Conservation (phyloP, 768 basidiomycete species). For the Trametes maxima region DNA sequence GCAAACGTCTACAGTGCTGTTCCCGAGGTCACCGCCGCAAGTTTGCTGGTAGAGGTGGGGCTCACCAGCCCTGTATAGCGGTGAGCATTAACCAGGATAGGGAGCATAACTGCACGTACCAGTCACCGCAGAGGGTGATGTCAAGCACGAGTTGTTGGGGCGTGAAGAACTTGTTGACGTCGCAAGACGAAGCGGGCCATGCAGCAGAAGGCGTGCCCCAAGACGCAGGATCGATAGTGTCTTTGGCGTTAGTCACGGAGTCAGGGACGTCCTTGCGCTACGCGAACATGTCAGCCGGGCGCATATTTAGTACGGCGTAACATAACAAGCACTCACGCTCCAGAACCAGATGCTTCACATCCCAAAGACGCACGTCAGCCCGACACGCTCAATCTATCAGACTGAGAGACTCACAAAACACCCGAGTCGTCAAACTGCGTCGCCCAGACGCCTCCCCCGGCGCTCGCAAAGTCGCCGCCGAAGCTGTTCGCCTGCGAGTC, state of each 20-base stretch:
- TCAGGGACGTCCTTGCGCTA: slow-evolving; percentile 37
- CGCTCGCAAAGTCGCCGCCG: slow-evolving; percentile 43
- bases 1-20: slow-evolving; percentile 40
- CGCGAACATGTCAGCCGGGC: background rate
- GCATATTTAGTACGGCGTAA: background rate
- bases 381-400: slow-evolving; percentile 26
- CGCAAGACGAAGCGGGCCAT: slow-evolving; percentile 42
- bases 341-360: slow-evolving; percentile 49
- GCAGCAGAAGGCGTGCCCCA: slow-evolving; percentile 51
- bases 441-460: slow-evolving; percentile 66
- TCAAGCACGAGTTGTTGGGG: slow-evolving; percentile 55
- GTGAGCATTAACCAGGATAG: slow-evolving; percentile 2
- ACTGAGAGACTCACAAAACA: slow-evolving; percentile 39
- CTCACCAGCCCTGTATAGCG: slow-evolving; percentile 49
- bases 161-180: slow-evolving; percentile 46
- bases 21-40: slow-evolving; percentile 40
- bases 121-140: slow-evolving; percentile 57
- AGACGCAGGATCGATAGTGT: slow-evolving; percentile 38
- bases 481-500: slow-evolving; percentile 41
- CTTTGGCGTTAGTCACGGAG: slow-evolving; percentile 28
- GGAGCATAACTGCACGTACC: slow-evolving; percentile 34
- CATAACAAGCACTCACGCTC: slow-evolving; percentile 37
- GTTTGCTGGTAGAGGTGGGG: slow-evolving; percentile 44
- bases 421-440: slow-evolving; percentile 65
- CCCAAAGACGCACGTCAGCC: background rate